Percentiles rank a stretch among this genome's conserved stretches.
Conservation (phyloP, 2,329 filamentous ascomycete species). For the Cladosporium colombiae region DNA sequence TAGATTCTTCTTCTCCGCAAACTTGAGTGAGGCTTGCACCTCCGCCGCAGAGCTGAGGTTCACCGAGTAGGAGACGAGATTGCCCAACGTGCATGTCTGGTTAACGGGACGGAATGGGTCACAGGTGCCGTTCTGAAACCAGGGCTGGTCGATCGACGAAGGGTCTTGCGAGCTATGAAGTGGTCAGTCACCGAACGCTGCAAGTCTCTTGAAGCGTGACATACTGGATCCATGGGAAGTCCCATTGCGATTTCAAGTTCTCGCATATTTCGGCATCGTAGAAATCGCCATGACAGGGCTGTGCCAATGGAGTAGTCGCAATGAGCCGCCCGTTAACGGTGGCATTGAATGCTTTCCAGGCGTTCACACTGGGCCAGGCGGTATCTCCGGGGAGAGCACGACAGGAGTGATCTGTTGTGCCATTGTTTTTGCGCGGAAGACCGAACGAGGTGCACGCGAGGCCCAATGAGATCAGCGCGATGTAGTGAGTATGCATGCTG, state of each 20-base stretch:
- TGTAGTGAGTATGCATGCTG: background rate
- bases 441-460: background rate
- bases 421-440: background rate
- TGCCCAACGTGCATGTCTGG: conserved; percentile 46
- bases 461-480: background rate
- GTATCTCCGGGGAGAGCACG: conserved; percentile 54
- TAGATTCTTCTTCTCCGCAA: conserved; percentile 51
- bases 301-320: conserved; percentile 54
- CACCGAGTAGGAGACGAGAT: conserved; percentile 40
- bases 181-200: background rate
- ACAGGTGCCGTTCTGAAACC: conserved; percentile 42
- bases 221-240: background rate
- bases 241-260: background rate
- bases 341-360: conserved; percentile 56
- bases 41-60: conserved; percentile 31
- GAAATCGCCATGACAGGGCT: conserved; percentile 51
- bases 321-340: conserved; percentile 55
- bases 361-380: conserved; percentile 52
- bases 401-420: conserved; percentile 34
- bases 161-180: conserved; percentile 33
- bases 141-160: conserved; percentile 43
- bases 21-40: conserved; percentile 34
- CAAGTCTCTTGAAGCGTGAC: background rate
- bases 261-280: background rate
- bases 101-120: conserved; percentile 41